Evolutionary conservation across 768 basidiomycete species (phyloP).

Genomic region (Cystoderma amianthinum): DNA sequence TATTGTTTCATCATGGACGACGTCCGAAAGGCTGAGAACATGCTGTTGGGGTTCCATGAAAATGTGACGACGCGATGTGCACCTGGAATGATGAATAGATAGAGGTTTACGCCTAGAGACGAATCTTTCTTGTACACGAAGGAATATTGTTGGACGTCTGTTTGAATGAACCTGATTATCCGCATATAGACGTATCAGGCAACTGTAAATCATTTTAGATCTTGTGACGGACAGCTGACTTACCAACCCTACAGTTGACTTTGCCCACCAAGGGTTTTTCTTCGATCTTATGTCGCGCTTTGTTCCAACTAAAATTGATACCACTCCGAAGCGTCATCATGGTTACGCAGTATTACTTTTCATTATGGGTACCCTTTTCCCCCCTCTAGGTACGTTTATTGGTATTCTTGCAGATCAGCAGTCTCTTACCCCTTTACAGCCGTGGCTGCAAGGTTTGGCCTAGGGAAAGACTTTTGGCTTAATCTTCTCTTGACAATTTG

Average conservation of each 20-base stretch:
- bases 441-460: conserved; percentile 88
- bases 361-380: conserved; percentile 84
- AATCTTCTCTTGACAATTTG: conserved; percentile 84
- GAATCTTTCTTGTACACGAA: too few species aligned
- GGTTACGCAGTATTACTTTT: conserved; percentile 78
- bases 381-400: conserved; percentile 68
- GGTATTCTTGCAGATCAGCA: background rate
- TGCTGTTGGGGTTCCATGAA: conserved; percentile 52
- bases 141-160: background rate
- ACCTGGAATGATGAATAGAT: too few species aligned
- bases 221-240: background rate
- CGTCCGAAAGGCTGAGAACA: conserved; percentile 73
- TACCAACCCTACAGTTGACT: background rate
- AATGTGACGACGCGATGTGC: background rate
- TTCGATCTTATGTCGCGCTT: background rate
- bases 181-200: background rate
- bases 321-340: conserved; percentile 70
- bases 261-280: background rate
- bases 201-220: background rate
- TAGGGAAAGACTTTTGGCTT: conserved; percentile 87
- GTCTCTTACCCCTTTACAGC: conserved; percentile 38
- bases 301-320: conserved; percentile 36
- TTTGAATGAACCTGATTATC: background rate
- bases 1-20: conserved; percentile 75
- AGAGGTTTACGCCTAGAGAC: too few species aligned